These are phyloP conservation scores for Raphanus raphanistrum DNA, from an alignment of 345 rosid genomes.

Conservation along the genomic window DNA sequence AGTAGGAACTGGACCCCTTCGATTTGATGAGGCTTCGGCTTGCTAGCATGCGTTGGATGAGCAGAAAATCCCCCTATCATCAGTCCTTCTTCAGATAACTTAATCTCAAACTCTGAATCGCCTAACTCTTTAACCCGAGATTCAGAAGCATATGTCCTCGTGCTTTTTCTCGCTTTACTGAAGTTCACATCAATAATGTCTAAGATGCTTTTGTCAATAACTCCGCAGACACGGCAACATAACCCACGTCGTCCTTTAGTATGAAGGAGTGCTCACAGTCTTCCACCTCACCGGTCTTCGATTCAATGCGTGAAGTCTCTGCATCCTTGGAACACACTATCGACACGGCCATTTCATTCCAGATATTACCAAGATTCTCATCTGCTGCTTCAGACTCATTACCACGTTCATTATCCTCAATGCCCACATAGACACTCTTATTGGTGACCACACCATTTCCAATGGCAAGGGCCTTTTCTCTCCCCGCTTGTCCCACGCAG, in stretches of 20 bases:
- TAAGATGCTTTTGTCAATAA: too few species aligned
- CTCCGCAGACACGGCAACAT: too few species aligned
- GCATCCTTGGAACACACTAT: too few species aligned
- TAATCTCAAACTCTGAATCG: conserved; percentile 51
- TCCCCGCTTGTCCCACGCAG: too few species aligned
- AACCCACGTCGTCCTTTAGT: too few species aligned
- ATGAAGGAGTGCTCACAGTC: too few species aligned
- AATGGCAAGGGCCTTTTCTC: conserved; percentile 36
- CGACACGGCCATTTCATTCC: too few species aligned
- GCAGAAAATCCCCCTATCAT: conserved; percentile 66
- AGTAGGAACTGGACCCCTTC: conserved; percentile 92
- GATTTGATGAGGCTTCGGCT: conserved; percentile 90
- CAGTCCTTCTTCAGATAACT: conserved; percentile 54
- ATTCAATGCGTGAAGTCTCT: too few species aligned
- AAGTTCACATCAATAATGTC: too few species aligned
- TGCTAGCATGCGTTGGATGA: conserved; percentile 82
- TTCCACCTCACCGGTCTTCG: too few species aligned
- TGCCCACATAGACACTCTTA: conserved; percentile 69
- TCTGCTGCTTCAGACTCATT: too few species aligned
- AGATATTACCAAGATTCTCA: too few species aligned
- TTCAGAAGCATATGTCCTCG: conserved; percentile 58
- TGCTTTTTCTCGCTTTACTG: background rate
- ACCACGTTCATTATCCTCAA: background rate
- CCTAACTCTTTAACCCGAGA: conserved; percentile 43
- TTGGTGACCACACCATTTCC: conserved; percentile 42